These are phyloP conservation scores for Colletotrichum sp. DNA, from an alignment of 2,329 filamentous ascomycete genomes.

Conservation along the genomic window DNA sequence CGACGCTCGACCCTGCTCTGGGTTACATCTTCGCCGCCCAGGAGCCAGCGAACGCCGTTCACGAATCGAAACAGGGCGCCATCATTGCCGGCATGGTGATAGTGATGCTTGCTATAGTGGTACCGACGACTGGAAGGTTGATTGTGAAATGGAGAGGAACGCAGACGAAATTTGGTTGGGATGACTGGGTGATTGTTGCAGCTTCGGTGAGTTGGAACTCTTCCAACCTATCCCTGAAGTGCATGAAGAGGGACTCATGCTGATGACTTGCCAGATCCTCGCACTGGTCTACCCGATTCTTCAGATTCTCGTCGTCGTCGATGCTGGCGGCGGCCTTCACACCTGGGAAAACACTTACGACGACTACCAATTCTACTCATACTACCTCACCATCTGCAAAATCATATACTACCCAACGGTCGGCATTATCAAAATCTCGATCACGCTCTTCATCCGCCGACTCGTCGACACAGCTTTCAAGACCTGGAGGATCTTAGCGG, in stretches of 20 bases:
- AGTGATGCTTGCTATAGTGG: constrained; percentile 11
- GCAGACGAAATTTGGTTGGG: constrained; percentile 8
- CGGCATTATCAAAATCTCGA: constrained; percentile 20
- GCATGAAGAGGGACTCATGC: neutral
- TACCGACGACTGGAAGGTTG: constrained; percentile 1
- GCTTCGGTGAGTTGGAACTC: neutral
- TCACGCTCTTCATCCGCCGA: constrained; percentile 18
- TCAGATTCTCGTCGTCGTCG: constrained; percentile 17
- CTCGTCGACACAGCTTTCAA: constrained; percentile 12
- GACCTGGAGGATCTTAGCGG: constrained; percentile 31
- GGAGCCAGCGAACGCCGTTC: neutral
- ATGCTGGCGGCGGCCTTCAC: constrained; percentile 12
- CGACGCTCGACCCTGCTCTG: constrained; percentile 4
- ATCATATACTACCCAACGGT: constrained; percentile 18
- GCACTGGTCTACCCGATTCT: constrained; percentile 13
- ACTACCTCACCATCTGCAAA: constrained; percentile 6
- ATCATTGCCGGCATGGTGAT: constrained; percentile 18
- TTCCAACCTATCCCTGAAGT: neutral
- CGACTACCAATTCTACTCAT: constrained; percentile 17
- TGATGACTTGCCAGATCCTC: neutral
- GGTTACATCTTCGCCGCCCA: constrained; percentile 11
- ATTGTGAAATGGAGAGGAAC: neutral
- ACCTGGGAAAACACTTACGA: constrained; percentile 20
- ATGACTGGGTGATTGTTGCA: constrained; percentile 13
- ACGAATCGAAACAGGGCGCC: constrained; percentile 16